phyloP scores from a whole-genome alignment of 371 early-diverging fungal genomes.

The Mortierella sp. region DNA sequence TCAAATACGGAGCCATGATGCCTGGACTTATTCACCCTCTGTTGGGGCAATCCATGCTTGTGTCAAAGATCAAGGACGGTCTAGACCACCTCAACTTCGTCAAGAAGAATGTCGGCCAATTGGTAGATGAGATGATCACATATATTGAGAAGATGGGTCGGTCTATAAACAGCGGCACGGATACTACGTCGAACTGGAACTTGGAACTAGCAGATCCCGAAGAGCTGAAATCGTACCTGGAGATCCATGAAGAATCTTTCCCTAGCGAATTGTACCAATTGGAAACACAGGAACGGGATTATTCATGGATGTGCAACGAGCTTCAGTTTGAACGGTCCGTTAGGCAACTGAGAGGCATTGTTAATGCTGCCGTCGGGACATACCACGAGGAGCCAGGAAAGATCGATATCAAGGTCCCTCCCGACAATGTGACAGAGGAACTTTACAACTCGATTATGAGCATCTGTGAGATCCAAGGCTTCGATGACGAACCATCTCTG shows the following conservation, averaged over 20 bases:
- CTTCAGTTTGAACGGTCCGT: not conserved
- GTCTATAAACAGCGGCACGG: not conserved
- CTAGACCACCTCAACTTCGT: not conserved
- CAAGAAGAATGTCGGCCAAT: not conserved
- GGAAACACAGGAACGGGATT: not conserved
- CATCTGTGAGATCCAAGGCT: not conserved
- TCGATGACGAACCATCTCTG: not conserved
- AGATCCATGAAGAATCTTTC: slow-evolving; percentile 1
- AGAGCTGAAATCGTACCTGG: slow-evolving; percentile 6
- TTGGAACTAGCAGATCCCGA: slow-evolving; percentile 1
- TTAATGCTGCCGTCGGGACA: slow-evolving; percentile 2
- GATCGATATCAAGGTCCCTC: not conserved
- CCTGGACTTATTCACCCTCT: not conserved
- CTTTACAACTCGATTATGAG: slow-evolving; percentile 9
- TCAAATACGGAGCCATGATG: no score
- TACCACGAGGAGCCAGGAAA: not conserved
- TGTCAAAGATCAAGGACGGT: not conserved
- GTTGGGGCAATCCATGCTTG: not conserved
- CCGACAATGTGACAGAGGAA: not conserved
- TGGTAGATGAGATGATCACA: not conserved
- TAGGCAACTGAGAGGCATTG: not conserved
- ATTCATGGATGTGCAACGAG: not conserved
- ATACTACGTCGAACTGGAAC: not conserved
- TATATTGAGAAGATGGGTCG: not conserved
- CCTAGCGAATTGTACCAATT: slow-evolving; percentile 1